A percentile compares a stretch with the other conserved stretches of the same genome.
Conservation (phyloP, 2,329 filamentous ascomycete species). For the Trichoderma hamatum region DNA sequence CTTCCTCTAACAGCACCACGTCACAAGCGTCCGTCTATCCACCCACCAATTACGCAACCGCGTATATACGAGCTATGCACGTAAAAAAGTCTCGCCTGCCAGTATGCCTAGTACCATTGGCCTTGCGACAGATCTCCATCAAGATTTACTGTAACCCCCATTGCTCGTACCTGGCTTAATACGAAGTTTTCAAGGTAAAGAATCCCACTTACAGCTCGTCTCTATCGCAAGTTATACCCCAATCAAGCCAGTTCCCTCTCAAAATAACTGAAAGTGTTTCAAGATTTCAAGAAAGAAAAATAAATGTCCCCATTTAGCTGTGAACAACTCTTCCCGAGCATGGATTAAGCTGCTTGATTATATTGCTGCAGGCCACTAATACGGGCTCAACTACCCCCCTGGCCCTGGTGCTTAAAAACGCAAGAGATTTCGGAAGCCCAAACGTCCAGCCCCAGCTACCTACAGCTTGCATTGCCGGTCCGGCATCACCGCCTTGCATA, state of each 20-base stretch:
- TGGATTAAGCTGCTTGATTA: background rate
- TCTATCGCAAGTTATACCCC: constrained; percentile 1
- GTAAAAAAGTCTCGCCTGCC: background rate
- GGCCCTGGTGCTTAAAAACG: background rate
- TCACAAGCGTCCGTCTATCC: background rate
- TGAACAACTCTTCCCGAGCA: background rate
- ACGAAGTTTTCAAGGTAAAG: constrained; percentile 6
- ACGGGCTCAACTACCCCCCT: background rate
- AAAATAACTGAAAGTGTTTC: background rate
- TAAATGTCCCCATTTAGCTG: background rate
- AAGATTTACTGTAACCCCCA: background rate
- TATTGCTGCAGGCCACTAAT: background rate
- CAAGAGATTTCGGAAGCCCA: constrained; percentile 11
- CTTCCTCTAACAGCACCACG: background rate
- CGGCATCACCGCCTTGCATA: constrained; percentile 13
- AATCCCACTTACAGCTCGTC: background rate
- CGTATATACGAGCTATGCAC: constrained; percentile 7
- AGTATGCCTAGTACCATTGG: background rate
- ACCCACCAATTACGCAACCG: background rate
- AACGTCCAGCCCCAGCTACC: background rate
- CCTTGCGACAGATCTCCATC: constrained; percentile 8
- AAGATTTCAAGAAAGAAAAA: background rate
- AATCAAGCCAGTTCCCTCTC: background rate
- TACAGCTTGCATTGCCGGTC: constrained; percentile 16
- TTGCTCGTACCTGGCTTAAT: background rate